Evolutionary conservation across 345 rosid genomes (phyloP).

Genomic region (Alliaria petiolata): DNA sequence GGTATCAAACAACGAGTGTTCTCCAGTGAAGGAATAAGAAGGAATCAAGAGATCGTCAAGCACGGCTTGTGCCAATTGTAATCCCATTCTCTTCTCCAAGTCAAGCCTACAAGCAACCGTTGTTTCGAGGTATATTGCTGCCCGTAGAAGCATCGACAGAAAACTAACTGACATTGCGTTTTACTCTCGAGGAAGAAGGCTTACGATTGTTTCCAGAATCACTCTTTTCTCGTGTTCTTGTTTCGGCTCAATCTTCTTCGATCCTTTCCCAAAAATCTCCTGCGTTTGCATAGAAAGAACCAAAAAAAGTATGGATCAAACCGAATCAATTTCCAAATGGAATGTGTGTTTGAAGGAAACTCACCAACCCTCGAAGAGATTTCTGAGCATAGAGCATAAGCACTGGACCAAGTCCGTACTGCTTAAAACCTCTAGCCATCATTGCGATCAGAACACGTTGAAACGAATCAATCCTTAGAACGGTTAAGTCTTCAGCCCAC

Average conservation of each 20-base stretch:
- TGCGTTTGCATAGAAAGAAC: slow-evolving; percentile 35
- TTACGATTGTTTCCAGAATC: slow-evolving; percentile 77
- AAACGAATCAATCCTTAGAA: slow-evolving; percentile 73
- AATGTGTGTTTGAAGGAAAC: slow-evolving; percentile 28
- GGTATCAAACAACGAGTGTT: slow-evolving; percentile 71
- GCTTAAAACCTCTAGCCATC: slow-evolving; percentile 85
- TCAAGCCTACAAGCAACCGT: slow-evolving; percentile 93
- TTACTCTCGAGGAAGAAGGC: slow-evolving; percentile 82
- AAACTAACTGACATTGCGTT: slow-evolving; percentile 84
- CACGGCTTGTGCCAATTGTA: slow-evolving; percentile 77
- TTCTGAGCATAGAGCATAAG: slow-evolving; percentile 95
- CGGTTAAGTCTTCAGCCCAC: slow-evolving; percentile 94
- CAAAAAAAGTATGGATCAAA: too few species aligned
- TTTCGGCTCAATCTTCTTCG: slow-evolving; percentile 70
- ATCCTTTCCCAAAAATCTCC: slow-evolving; percentile 78
- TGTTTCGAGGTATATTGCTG: slow-evolving; percentile 83
- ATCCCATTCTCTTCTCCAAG: slow-evolving; percentile 82
- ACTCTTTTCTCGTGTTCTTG: slow-evolving; percentile 90
- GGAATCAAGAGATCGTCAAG: slow-evolving; percentile 87
- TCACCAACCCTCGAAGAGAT: slow-evolving; percentile 94
- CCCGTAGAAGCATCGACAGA: slow-evolving; percentile 81
- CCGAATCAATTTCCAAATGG: neutral
- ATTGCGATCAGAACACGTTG: slow-evolving; percentile 79
- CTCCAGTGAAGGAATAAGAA: slow-evolving; percentile 63
- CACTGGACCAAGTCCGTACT: slow-evolving; percentile 80